Conservation (phyloP, 2,329 filamentous ascomycete genomes). For the Nothomitra cinnamomea region DNA sequence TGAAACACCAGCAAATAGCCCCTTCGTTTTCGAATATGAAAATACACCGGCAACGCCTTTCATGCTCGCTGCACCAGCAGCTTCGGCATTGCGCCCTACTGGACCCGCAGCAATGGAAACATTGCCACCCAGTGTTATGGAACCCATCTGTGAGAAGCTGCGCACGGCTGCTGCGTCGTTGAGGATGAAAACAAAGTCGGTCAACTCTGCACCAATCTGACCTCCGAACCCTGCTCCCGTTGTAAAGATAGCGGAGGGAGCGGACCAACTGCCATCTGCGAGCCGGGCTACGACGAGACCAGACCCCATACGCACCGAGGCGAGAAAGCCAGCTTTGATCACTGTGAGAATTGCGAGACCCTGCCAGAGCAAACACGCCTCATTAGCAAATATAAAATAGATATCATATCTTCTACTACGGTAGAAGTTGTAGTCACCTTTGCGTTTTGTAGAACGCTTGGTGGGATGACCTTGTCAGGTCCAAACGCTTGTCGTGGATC, state of each 20-base stretch:
- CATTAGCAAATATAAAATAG: background rate
- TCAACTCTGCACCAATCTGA: slow-evolving; percentile 75
- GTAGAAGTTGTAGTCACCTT: slow-evolving; percentile 42
- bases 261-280: slow-evolving; percentile 62
- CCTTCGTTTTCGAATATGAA: slow-evolving; percentile 96
- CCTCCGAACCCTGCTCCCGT: slow-evolving; percentile 70
- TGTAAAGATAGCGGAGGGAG: slow-evolving; percentile 64
- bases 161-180: slow-evolving; percentile 82
- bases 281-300: slow-evolving; percentile 69
- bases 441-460: slow-evolving; percentile 71
- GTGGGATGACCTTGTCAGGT: slow-evolving; percentile 93
- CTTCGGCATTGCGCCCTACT: slow-evolving; percentile 86
- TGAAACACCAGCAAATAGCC: slow-evolving; percentile 87
- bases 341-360: slow-evolving; percentile 76
- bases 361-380: slow-evolving; percentile 21
- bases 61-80: slow-evolving; percentile 80
- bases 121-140: slow-evolving; percentile 84
- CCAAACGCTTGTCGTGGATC: slow-evolving; percentile 88
- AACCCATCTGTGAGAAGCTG: slow-evolving; percentile 84
- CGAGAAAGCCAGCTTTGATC: slow-evolving; percentile 73
- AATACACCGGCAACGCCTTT: slow-evolving; percentile 85
- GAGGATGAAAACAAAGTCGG: slow-evolving; percentile 95
- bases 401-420: background rate
- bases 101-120: slow-evolving; percentile 91
- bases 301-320: slow-evolving; percentile 65